Conservation (phyloP, 352 stramenopile species). For the Globisporangium alternatum region DNA sequence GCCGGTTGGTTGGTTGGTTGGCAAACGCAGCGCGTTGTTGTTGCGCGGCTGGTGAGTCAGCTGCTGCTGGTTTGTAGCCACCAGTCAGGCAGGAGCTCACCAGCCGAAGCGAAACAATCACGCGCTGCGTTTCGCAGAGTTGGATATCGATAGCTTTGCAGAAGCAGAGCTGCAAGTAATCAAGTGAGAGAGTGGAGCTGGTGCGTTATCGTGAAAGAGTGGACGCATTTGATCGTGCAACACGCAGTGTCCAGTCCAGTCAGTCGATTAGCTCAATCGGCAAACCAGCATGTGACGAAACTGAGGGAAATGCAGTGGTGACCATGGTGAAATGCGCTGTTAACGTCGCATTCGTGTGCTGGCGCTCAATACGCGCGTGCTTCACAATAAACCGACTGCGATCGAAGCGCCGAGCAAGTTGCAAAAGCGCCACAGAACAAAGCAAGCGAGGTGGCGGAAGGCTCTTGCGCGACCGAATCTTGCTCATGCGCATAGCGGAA, state of each 20-base stretch:
- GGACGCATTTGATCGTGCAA: not conserved
- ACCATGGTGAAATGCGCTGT: not conserved
- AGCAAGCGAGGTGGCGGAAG: too few relatives aligned
- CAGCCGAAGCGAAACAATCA: not conserved
- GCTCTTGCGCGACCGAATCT: too few relatives aligned
- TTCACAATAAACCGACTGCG: not conserved
- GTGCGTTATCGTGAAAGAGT: not conserved
- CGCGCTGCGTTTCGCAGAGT: not conserved
- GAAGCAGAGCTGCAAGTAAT: too few relatives aligned
- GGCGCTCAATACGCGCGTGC: not conserved
- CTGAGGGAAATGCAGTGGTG: not conserved
- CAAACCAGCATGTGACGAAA: not conserved
- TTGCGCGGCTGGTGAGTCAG: not conserved
- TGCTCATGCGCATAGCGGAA: too few relatives aligned
- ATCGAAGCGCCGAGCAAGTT: not conserved
- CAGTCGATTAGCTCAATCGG: not conserved
- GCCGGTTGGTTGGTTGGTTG: not conserved
- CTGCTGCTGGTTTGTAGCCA: not conserved
- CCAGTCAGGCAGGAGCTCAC: not conserved
- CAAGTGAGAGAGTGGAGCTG: not conserved
- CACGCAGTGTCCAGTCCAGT: not conserved
- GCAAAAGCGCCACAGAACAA: too few relatives aligned
- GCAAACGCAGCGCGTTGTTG: not conserved
- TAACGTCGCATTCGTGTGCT: not conserved
- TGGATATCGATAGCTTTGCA: too few relatives aligned